Conservation (phyloP, 164 flowering plant species). For the Magnolia changhungtana region DNA sequence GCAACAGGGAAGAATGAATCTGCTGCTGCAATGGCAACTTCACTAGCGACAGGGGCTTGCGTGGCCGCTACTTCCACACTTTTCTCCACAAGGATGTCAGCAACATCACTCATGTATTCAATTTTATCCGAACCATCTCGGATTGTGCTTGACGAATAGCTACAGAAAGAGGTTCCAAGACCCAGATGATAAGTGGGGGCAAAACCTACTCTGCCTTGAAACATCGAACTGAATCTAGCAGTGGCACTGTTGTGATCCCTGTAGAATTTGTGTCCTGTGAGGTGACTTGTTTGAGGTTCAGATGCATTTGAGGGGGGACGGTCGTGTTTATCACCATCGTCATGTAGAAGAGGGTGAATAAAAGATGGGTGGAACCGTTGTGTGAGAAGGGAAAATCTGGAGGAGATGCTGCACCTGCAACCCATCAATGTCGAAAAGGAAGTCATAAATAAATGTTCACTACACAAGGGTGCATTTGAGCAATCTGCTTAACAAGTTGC, state of each 20-base stretch:
- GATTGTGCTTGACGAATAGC: slow-evolving; percentile 53
- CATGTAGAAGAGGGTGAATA: slow-evolving; percentile 27
- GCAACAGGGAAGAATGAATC: slow-evolving; percentile 75
- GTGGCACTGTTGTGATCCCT: slow-evolving; percentile 19
- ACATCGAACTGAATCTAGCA: slow-evolving; percentile 24
- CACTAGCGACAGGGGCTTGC: slow-evolving; percentile 57
- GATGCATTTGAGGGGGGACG: slow-evolving; percentile 11
- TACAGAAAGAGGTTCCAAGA: slow-evolving; percentile 23
- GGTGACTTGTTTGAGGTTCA: slow-evolving; percentile 17
- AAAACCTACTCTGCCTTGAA: slow-evolving; percentile 20
- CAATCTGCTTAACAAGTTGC: too few relatives aligned
- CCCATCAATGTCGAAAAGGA: neutral
- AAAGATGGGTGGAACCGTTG: slow-evolving; percentile 41
- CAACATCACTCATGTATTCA: slow-evolving; percentile 40
- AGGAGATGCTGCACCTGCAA: slow-evolving; percentile 42
- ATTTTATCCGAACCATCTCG: slow-evolving; percentile 48
- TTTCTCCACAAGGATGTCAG: slow-evolving; percentile 46
- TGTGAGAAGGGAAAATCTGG: slow-evolving; percentile 33
- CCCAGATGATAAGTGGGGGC: slow-evolving; percentile 12
- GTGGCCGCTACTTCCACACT: slow-evolving; percentile 39
- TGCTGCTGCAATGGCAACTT: slow-evolving; percentile 81
- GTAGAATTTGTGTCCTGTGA: neutral
- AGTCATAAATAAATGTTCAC: too few relatives aligned
- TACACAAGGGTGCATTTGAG: too few relatives aligned
- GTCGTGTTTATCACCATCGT: slow-evolving; percentile 29